Base-by-base conservation (phyloP, 495 filamentous ascomycete species). In the Penicillium alfredii region DNA sequence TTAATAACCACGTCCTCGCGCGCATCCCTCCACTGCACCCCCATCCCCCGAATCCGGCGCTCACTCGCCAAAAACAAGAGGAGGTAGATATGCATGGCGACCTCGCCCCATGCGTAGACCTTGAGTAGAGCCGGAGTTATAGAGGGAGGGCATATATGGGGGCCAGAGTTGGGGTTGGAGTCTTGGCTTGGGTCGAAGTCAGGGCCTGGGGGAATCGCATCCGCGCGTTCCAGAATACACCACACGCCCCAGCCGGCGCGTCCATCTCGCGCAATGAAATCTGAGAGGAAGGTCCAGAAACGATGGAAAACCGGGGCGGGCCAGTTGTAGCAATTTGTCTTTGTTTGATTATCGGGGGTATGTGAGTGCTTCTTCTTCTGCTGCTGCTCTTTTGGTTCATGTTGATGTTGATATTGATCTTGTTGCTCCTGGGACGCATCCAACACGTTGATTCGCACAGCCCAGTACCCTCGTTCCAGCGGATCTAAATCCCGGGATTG, bases 401-500 rank as follows among this genome's bases (percentile, higher is more conserved):
- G n/a, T 34, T 4, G 8, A 58, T 41, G 4, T 53, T 42, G 36
- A 76, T 69, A 13, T 69, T n/a, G n/a, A n/a, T n/a, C n/a, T n/a
- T n/a, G n/a, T n/a, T n/a, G n/a, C n/a, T n/a, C n/a, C n/a, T n/a
- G n/a, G n/a, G n/a, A n/a, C n/a, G n/a, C n/a, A n/a, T n/a, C n/a
- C n/a, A n/a, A n/a, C n/a, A n/a, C n/a, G n/a, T n/a, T n/a, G n/a
- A n/a, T n/a, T n/a, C n/a, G 66, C 2, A 88, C 30, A 8, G 59
- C 51, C 84, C 84, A 89, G 53, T 82, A 73, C 11, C 84, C 84
- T 18, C 84, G 61, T 49, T 89, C 84, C 10, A 76, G 64, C 0
- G 54, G 55, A 6, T 71, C 61, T 0, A 84, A 60, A 0, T 49
- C 45, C 4, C 84, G 72, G 3, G 56, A 53, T 50, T 76, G 67